Base-by-base conservation (phyloP, 495 filamentous ascomycete species). In the Aspergillus egyptiacus region DNA sequence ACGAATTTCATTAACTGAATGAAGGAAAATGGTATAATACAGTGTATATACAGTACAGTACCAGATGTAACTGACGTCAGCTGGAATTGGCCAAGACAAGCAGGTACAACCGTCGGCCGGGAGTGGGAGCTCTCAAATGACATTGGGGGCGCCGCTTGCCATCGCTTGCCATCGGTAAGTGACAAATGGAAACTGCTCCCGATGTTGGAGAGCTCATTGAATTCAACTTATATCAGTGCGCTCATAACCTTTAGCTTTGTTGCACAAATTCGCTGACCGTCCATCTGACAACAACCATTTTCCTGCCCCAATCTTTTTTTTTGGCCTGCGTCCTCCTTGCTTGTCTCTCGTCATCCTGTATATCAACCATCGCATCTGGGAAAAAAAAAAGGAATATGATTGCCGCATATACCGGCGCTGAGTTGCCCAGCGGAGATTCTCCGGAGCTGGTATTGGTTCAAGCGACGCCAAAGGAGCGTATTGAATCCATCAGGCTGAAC, bases 401-500 rank as follows among this genome's bases (percentile, higher is more conserved):
- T 53, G 64, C 68, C 35, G 62, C 62, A 2, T 36, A 45, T 23
- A 34, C 45, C 22, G 36, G 28, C 5, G 28, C 61, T 19, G 55
- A 54, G 13, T 69, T 88, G 19, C 87, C 86, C 6, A 51, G 66
- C 13, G 73, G 76, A 36, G 65, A 72, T 36, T 84, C 83, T 4
- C 77, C 82, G 0, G 70, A 73, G 20, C 76, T 95, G 6, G 57
- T 75, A 34, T 77, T 95, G 50, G 78, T 80, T 31, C 77, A 80
- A 38, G 85, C 89, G 0, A 87, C 86, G 1, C 66, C 69, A 2
- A 64, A 70, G 20, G 89, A 95, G 62, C 81, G 77, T 34, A 62
- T 69, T 27, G 69, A 67, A 25, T 84, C 79, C 38, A 84, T 83
- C 72, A 75, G 73, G 14, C 67, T 83, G 28, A 93, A 91, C 60